Percentiles rank a stretch among this genome's conserved stretches.
Evolutionary conservation across 306 rosid genomes (phyloP).

Genomic region (Castanopsis chinensis): DNA sequence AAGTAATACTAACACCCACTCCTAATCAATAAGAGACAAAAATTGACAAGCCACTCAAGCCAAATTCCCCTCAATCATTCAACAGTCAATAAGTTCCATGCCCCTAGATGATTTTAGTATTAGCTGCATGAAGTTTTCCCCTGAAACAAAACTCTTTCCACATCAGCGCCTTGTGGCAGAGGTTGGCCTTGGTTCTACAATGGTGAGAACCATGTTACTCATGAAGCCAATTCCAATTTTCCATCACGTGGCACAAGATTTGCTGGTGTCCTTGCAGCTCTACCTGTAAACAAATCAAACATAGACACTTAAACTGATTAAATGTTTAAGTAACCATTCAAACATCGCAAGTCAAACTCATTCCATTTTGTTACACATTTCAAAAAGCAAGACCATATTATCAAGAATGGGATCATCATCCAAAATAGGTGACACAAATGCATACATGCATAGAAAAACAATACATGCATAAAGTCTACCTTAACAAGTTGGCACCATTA

Average conservation of each 20-base stretch:
- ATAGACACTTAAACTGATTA: neutral
- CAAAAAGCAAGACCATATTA: no score
- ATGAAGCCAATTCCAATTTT: slow-evolving; percentile 35
- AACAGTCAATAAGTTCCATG: no score
- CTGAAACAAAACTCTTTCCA: neutral
- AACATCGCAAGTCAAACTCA: neutral
- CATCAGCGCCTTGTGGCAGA: neutral
- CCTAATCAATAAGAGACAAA: neutral
- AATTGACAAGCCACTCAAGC: neutral
- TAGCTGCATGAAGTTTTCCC: neutral
- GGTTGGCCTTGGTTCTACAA: neutral
- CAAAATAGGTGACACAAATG: no score
- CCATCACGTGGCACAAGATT: slow-evolving; percentile 36
- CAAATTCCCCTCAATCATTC: no score
- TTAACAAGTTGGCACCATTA: neutral
- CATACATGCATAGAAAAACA: no score
- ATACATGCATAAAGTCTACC: no score
- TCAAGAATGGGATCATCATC: no score
- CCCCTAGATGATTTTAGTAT: neutral
- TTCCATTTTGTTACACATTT: no score
- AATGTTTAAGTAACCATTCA: slow-evolving; percentile 1
- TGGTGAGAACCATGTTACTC: slow-evolving; percentile 1
- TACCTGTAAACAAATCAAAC: slow-evolving; percentile 47
- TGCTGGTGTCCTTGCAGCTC: slow-evolving; percentile 35
- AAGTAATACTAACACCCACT: neutral